Percentiles rank a stretch among this genome's conserved stretches.
Evolutionary conservation across 495 filamentous ascomycete species (phyloP).

Genomic region (Hypomontagnella monticulosa): DNA sequence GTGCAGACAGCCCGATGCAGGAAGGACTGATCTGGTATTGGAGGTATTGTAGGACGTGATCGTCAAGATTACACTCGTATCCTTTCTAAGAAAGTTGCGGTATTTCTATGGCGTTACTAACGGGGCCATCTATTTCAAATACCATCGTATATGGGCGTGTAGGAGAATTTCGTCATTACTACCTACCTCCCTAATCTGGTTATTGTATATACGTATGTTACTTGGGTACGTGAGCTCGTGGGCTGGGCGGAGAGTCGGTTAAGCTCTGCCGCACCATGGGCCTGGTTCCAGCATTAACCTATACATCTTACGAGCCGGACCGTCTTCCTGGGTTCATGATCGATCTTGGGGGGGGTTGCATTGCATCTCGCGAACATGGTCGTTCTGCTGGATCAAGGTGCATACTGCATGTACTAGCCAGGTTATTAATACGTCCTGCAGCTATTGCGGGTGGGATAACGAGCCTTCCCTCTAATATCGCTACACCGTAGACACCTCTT

Average conservation of each 20-base stretch:
- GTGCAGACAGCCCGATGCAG: too few species aligned
- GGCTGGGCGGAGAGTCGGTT: neutral
- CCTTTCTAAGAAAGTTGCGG: too few species aligned
- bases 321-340: constrained; percentile 7
- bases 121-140: too few species aligned
- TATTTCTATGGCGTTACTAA: too few species aligned
- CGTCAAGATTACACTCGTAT: too few species aligned
- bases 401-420: neutral
- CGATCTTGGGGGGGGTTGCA: neutral
- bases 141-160: too few species aligned
- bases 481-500: neutral
- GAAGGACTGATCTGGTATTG: too few species aligned
- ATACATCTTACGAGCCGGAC: constrained; percentile 1
- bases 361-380: neutral
- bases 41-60: too few species aligned
- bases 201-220: neutral
- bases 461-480: neutral
- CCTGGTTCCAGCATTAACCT: constrained; percentile 2
- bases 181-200: neutral
- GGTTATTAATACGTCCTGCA: neutral
- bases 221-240: neutral
- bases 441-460: constrained; percentile 9
- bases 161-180: too few species aligned
- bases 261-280: constrained; percentile 8
- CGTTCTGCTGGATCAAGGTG: constrained; percentile 13